Base-by-base conservation (phyloP, 2,329 filamentous ascomycete species). In the Penicillium janthinellum region DNA sequence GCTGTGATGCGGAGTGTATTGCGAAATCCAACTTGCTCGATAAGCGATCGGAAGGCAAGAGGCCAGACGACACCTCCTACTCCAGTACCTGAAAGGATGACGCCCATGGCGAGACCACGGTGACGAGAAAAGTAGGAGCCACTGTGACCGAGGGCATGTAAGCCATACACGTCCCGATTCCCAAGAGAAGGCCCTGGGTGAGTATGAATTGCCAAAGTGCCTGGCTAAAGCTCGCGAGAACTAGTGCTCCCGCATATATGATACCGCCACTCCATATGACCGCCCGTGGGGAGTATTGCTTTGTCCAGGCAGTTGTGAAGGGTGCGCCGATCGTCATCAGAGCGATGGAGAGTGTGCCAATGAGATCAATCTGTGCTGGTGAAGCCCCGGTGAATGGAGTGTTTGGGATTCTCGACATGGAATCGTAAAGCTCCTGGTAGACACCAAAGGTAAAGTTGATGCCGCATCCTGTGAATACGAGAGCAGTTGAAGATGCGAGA, bases 391-490 rank as follows among this genome's bases (percentile, higher is more conserved):
- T 69, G 56, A 79, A 79, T 0, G 77, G 77, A 0, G 67, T 71
- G n/a, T 61, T 59, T 2, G 66, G 60, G 2, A 65, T 11, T 5
- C 65, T 60, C 5, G 72, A 63, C 62, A 77, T 67, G 4, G 68
- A 66, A 50, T 77, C 74, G 39, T 77, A 78, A 0, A 77, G 67
- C 5, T 71, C 75, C 66, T 78, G 75, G 48, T 77, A 78, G 39
- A 79, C 73, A 35, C 76, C 76, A 42, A 77, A 78, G 10, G 73
- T 70, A 55, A 79, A 79, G 48, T 72, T 74, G 20, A 77, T 69
- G 22, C 75, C 75, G 49, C 75, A 76, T 49, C 67, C 68, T 37
- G 71, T 76, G 48, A 76, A 75, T 11, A 72, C 71, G 8, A 76
- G 58, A 2, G 64, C 47, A 8, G 63, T 65, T 10, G 64, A 67